Conservation (phyloP, 2,329 filamentous ascomycete species). For the Colletotrichum siamense region DNA sequence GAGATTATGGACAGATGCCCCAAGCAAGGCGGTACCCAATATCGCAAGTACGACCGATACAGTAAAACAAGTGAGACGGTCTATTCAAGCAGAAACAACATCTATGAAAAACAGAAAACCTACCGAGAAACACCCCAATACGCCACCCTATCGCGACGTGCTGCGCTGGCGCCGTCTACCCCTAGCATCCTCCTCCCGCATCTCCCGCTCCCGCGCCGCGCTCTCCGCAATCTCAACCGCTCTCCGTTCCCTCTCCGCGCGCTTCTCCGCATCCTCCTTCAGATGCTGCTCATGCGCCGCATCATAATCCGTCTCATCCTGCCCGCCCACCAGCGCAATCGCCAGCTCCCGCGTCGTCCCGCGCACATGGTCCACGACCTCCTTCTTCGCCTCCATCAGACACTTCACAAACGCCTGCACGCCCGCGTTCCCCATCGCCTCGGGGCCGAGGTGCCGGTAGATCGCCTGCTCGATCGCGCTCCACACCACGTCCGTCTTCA, state of each 20-base stretch:
- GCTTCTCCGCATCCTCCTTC: background rate
- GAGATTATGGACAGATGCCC: background rate
- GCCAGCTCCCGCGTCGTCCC: background rate
- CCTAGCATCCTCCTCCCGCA: background rate
- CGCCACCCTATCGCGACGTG: background rate
- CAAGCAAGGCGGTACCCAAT: background rate
- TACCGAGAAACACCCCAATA: background rate
- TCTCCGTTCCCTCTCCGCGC: background rate
- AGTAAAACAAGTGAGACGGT: background rate
- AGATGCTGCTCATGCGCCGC: background rate
- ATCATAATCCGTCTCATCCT: background rate
- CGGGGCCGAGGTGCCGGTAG: background rate
- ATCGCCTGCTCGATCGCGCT: constrained; percentile 3
- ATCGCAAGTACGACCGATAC: background rate
- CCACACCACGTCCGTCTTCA: background rate
- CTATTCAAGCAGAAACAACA: background rate
- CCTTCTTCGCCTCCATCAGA: background rate
- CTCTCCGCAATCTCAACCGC: background rate
- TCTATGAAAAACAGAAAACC: background rate
- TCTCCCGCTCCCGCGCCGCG: background rate
- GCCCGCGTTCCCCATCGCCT: background rate
- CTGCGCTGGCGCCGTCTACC: background rate
- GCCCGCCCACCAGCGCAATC: background rate
- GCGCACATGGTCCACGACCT: background rate
- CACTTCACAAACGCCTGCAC: background rate